Percentiles rank a stretch among this genome's conserved stretches.
Evolutionary conservation across 2,329 filamentous ascomycete genomes (phyloP).

Genomic region (Pseudophaeomoniella oleicola): DNA sequence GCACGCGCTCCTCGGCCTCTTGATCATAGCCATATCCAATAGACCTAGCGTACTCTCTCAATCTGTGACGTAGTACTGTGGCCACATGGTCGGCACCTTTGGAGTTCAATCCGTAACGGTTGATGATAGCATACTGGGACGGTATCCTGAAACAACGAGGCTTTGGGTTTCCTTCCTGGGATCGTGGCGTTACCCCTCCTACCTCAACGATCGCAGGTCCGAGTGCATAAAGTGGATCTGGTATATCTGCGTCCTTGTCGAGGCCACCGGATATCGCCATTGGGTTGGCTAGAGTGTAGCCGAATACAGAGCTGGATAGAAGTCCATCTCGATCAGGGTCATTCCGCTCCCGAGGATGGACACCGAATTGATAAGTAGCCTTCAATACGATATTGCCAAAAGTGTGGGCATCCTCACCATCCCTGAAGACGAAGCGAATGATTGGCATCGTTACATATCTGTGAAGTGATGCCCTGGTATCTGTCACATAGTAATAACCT

Average conservation of each 20-base stretch:
- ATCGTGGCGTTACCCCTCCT: slow-evolving; percentile 74
- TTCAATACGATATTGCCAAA: slow-evolving; percentile 58
- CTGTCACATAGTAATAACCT: slow-evolving; percentile 56
- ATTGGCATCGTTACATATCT: slow-evolving; percentile 45
- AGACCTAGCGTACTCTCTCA: slow-evolving; percentile 60
- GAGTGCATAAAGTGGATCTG: slow-evolving; percentile 68
- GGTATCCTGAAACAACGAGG: slow-evolving; percentile 81
- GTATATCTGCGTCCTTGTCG: slow-evolving; percentile 86
- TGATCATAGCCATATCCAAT: slow-evolving; percentile 51
- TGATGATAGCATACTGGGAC: slow-evolving; percentile 75
- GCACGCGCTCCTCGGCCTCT: slow-evolving; percentile 52
- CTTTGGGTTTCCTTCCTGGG: slow-evolving; percentile 75
- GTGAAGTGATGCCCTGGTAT: slow-evolving; percentile 58
- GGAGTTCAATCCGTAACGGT: slow-evolving; percentile 91
- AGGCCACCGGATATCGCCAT: slow-evolving; percentile 91
- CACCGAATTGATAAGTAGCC: slow-evolving; percentile 53
- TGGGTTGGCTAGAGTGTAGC: slow-evolving; percentile 63
- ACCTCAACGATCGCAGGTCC: slow-evolving; percentile 84
- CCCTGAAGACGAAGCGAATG: slow-evolving; percentile 25
- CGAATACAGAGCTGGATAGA: slow-evolving; percentile 56
- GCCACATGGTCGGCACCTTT: slow-evolving; percentile 80
- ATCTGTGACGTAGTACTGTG: slow-evolving; percentile 58
- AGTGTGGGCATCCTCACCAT: slow-evolving; percentile 78
- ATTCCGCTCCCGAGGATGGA: slow-evolving; percentile 75
- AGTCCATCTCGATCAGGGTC: slow-evolving; percentile 38